Percentiles rank a stretch among this genome's conserved stretches.
phyloP scores from a whole-genome alignment of 2,329 filamentous ascomycete genomes.

The Colletotrichum neosansevieriae region DNA sequence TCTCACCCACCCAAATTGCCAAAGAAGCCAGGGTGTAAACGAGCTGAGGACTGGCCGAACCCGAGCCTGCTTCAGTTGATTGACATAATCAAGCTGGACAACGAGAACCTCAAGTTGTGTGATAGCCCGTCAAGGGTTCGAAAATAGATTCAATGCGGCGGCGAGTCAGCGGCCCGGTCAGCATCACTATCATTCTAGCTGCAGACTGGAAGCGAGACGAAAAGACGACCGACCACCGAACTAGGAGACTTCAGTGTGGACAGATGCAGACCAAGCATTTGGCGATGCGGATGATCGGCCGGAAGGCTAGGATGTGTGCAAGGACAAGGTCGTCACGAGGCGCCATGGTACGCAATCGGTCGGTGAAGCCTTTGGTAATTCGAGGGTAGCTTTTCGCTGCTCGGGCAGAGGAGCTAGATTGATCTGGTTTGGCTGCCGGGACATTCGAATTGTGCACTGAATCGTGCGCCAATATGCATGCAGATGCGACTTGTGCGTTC shows the following conservation, averaged over 20 bases:
- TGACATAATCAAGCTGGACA: constrained; percentile 65
- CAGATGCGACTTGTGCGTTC: neutral
- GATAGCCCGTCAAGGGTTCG: no score
- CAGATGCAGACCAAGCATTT: constrained; percentile 56
- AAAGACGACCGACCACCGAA: no score
- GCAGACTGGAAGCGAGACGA: no score
- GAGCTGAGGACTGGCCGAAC: constrained; percentile 58
- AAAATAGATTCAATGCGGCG: no score
- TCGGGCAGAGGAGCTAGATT: constrained; percentile 66
- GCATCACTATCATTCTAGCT: no score
- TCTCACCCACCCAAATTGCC: constrained; percentile 56
- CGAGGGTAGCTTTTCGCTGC: constrained; percentile 59
- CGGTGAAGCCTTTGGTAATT: constrained; percentile 59
- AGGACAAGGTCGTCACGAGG: constrained; percentile 64
- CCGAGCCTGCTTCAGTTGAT: constrained; percentile 53
- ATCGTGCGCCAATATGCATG: neutral
- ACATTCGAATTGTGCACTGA: neutral
- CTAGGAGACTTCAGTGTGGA: constrained; percentile 45
- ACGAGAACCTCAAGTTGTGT: constrained; percentile 47
- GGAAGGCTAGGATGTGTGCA: constrained; percentile 42
- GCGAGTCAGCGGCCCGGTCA: no score
- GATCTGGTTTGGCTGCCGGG: constrained; percentile 22
- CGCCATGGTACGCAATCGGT: constrained; percentile 56
- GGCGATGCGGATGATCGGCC: constrained; percentile 45
- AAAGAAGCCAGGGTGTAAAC: constrained; percentile 59